These are phyloP conservation scores for Scutellospora calospora DNA, from an alignment of 371 early-diverging fungal genomes.

Conservation along the genomic window DNA sequence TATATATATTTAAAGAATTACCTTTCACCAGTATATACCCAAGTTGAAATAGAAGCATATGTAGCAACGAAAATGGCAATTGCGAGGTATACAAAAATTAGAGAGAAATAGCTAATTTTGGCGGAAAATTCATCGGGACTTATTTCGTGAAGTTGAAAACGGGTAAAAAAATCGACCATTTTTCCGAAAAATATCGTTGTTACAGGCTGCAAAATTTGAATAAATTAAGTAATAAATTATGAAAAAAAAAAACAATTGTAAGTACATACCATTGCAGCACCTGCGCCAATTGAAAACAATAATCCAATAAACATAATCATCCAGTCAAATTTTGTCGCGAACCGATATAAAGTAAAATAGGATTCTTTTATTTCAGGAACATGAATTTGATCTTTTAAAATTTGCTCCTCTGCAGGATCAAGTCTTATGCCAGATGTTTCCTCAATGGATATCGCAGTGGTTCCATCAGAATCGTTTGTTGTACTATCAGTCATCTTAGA, in stretches of 20 bases:
- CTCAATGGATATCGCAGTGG: too few relatives aligned
- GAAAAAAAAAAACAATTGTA: neutral
- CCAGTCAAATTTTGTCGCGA: conserved; percentile 67
- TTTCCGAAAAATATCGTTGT: conserved; percentile 4
- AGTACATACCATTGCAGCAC: conserved; percentile 47
- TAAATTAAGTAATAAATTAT: neutral
- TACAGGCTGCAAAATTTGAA: conserved; percentile 14
- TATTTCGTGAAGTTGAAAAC: neutral
- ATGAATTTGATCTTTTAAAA: conserved; percentile 11
- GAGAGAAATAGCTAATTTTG: conserved; percentile 19
- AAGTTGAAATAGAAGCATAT: conserved; percentile 51
- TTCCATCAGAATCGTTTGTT: too few relatives aligned
- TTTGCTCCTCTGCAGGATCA: neutral
- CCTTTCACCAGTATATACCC: conserved; percentile 52
- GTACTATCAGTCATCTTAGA: too few relatives aligned
- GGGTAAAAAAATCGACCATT: conserved; percentile 5
- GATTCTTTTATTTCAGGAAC: conserved; percentile 52
- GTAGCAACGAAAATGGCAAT: conserved; percentile 52
- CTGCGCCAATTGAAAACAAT: conserved; percentile 49
- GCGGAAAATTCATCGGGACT: conserved; percentile 4
- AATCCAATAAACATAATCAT: conserved; percentile 52
- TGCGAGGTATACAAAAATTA: conserved; percentile 81
- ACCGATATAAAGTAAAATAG: conserved; percentile 69
- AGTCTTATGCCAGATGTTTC: too few relatives aligned
- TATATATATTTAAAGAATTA: conserved; percentile 12